phyloP scores from a whole-genome alignment of 2,329 filamentous ascomycete species.

The Colletotrichum viniferum region DNA sequence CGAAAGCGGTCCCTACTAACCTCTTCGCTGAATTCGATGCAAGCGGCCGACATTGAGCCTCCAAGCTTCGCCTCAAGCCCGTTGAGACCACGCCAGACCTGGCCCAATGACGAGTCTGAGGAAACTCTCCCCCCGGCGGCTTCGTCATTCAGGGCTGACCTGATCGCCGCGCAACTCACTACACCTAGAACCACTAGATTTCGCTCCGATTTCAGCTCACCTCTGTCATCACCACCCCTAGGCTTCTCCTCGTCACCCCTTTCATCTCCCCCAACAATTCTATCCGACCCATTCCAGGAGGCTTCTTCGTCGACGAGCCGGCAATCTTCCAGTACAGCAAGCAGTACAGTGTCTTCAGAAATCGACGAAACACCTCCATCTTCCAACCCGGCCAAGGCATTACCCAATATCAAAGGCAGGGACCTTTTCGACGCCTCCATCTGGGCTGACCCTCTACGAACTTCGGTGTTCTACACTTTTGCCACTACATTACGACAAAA shows the following conservation, averaged over 20 bases:
- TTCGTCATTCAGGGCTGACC: neutral
- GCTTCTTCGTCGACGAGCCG: constrained; percentile 36
- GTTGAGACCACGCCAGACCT: neutral
- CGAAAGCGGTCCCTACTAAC: constrained; percentile 9
- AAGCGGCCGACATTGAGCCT: neutral
- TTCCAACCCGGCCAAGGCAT: constrained; percentile 37
- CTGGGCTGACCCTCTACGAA: constrained; percentile 71
- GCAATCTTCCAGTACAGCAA: constrained; percentile 35
- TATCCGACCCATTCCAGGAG: constrained; percentile 56
- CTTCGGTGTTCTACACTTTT: constrained; percentile 75
- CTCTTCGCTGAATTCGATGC: neutral
- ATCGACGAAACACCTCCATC: constrained; percentile 47
- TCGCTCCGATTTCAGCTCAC: constrained; percentile 30
- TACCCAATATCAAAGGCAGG: constrained; percentile 71
- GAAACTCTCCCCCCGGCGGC: neutral
- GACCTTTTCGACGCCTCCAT: constrained; percentile 75
- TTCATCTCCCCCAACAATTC: constrained; percentile 58
- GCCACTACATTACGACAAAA: constrained; percentile 70
- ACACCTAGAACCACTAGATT: constrained; percentile 1
- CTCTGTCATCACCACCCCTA: constrained; percentile 39
- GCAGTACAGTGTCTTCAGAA: constrained; percentile 48
- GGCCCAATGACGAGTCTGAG: neutral
- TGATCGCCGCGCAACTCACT: neutral
- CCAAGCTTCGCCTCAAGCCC: neutral
- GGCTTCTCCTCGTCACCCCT: constrained; percentile 55